A percentile compares a stretch with the other conserved stretches of the same genome.
Evolutionary conservation across 2,329 filamentous ascomycete genomes (phyloP).

Genomic region (Helotiales sp.): DNA sequence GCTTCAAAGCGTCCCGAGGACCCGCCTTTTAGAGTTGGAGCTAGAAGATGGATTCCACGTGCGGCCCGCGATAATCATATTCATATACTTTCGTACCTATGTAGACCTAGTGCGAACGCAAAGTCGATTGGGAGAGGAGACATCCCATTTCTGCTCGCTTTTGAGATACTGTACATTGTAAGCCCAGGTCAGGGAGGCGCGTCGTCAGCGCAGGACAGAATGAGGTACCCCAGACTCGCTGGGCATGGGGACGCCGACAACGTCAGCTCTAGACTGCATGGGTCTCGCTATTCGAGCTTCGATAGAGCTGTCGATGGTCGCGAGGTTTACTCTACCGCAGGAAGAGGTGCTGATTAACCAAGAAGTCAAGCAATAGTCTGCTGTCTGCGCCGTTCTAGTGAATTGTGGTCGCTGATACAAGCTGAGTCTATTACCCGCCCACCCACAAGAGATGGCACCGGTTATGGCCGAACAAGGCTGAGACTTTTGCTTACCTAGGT

Average conservation of each 20-base stretch:
- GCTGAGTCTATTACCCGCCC: conserved; percentile 5
- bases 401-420: conserved; percentile 5
- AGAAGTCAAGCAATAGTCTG: background rate
- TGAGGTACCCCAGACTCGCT: background rate
- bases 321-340: background rate
- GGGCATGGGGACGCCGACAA: background rate
- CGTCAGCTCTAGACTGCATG: background rate
- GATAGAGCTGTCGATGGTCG: background rate
- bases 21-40: conserved; percentile 14
- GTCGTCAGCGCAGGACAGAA: conserved; percentile 5
- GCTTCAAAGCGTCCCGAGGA: conserved; percentile 7
- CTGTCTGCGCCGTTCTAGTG: background rate
- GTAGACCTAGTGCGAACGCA: no score
- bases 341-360: conserved; percentile 1
- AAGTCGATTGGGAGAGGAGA: background rate
- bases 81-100: no score
- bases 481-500: conserved; percentile 8
- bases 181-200: no score
- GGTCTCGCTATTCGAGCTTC: background rate
- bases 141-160: background rate
- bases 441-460: conserved; percentile 10
- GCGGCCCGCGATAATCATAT: conserved; percentile 12
- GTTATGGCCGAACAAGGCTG: conserved; percentile 11
- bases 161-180: no score
- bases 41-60: conserved; percentile 1